Conservation (phyloP, 306 rosid genomes). For the Prosopis cineraria region DNA sequence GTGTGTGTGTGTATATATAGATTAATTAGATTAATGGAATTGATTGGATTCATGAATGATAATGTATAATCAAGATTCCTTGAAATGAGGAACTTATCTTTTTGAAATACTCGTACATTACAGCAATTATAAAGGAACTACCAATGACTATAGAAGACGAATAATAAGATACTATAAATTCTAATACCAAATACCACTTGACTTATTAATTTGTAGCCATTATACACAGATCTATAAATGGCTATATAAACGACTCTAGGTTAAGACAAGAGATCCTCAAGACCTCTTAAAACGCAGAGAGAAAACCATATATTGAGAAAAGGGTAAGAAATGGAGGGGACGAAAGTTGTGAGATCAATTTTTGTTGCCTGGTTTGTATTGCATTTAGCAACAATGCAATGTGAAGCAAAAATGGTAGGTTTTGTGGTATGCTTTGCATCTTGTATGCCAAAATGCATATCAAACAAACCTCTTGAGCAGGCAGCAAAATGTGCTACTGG, state of each 20-base stretch:
- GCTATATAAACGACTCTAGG: not conserved
- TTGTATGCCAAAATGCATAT: not conserved
- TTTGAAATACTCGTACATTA: not conserved
- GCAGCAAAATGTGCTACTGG: not conserved
- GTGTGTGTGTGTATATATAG: too few species aligned
- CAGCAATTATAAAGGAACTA: not conserved
- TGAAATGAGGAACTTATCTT: not conserved
- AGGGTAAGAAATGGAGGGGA: not conserved
- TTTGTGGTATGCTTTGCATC: not conserved
- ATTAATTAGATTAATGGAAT: too few species aligned
- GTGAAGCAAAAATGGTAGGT: not conserved
- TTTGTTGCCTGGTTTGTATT: not conserved
- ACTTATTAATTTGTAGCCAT: not conserved
- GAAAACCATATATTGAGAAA: not conserved
- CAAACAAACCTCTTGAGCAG: not conserved
- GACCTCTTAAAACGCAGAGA: not conserved
- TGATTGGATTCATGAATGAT: not conserved
- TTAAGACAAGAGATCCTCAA: not conserved
- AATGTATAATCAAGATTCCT: not conserved
- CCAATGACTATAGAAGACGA: not conserved
- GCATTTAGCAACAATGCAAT: not conserved
- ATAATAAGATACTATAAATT: not conserved
- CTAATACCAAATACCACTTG: not conserved
- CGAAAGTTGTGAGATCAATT: not conserved
- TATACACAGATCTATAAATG: not conserved